phyloP scores from a whole-genome alignment of 352 stramenopile species.

The Phytophthora agathidicida region DNA sequence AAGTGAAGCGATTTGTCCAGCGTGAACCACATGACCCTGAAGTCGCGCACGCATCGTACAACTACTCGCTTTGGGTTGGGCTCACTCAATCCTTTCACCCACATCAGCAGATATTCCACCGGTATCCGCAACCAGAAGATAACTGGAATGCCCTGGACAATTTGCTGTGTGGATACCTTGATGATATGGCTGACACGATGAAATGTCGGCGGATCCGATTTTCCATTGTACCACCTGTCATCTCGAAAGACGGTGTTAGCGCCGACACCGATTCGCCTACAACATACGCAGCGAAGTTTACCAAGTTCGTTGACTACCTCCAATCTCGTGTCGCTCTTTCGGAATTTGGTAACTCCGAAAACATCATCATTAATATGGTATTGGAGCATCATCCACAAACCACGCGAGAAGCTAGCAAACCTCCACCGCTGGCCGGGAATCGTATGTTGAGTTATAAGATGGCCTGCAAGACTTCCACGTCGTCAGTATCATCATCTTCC shows the following conservation, averaged over 20 bases:
- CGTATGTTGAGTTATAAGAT: conserved; percentile 62
- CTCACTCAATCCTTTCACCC: conserved; percentile 73
- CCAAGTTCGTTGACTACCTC: conserved; percentile 70
- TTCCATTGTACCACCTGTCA: conserved; percentile 53
- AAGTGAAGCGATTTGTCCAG: conserved; percentile 81
- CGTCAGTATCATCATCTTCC: conserved; percentile 19
- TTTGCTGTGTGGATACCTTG: conserved; percentile 75
- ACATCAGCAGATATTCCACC: conserved; percentile 73
- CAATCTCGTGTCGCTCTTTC: conserved; percentile 59
- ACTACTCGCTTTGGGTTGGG: conserved; percentile 75
- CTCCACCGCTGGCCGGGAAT: conserved; percentile 16
- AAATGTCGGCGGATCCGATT: conserved; percentile 81
- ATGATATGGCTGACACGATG: conserved; percentile 73
- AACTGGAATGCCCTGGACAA: conserved; percentile 85
- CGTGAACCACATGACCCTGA: conserved; percentile 39
- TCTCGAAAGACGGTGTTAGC: conserved; percentile 2
- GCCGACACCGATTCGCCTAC: conserved; percentile 16
- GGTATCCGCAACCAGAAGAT: conserved; percentile 71
- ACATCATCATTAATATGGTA: conserved; percentile 51
- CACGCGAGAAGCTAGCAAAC: neutral
- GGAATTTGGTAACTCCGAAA: conserved; percentile 56
- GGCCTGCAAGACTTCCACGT: conserved; percentile 32
- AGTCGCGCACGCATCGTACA: conserved; percentile 58
- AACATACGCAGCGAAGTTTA: conserved; percentile 55
- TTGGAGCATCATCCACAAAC: conserved; percentile 29